Conservation (phyloP, 83 land plant genomes). For the Diphasiastrum complanatum region DNA sequence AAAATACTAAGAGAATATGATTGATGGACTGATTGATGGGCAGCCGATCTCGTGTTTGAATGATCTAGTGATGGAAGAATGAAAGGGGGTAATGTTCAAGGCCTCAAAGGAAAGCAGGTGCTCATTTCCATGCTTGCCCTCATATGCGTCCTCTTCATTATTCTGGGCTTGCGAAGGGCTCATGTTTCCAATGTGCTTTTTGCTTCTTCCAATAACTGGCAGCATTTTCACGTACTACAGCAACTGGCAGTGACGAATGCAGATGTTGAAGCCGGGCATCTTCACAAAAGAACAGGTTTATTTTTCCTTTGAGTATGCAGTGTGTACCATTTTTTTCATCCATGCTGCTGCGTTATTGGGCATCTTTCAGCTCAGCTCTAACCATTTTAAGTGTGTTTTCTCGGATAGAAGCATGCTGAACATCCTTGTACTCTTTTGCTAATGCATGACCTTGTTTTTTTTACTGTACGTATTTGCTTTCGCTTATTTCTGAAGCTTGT, state of each 20-base stretch:
- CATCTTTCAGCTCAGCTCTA: too few species aligned
- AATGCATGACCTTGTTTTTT: not conserved
- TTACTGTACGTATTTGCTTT: not conserved
- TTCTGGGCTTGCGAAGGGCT: conserved; percentile 40
- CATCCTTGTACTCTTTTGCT: not conserved
- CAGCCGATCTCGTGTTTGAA: too few species aligned
- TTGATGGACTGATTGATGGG: too few species aligned
- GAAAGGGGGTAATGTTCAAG: conserved; percentile 28
- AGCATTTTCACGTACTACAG: not conserved
- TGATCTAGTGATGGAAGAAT: too few species aligned
- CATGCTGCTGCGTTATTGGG: too few species aligned
- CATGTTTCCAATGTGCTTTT: conserved; percentile 23
- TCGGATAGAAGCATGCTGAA: not conserved
- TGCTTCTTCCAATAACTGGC: not conserved
- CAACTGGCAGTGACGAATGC: not conserved
- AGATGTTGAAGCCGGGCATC: too few species aligned
- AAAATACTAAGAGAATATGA: too few species aligned
- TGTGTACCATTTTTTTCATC: too few species aligned
- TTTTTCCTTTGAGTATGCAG: too few species aligned
- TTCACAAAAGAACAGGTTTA: too few species aligned
- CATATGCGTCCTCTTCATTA: conserved; percentile 18
- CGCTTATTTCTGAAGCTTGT: not conserved
- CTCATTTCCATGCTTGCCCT: conserved; percentile 23
- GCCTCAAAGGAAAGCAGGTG: conserved; percentile 36
- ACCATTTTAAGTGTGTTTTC: too few species aligned